Conservation (phyloP, 2,329 filamentous ascomycete genomes). For the Cladosporium sp. region DNA sequence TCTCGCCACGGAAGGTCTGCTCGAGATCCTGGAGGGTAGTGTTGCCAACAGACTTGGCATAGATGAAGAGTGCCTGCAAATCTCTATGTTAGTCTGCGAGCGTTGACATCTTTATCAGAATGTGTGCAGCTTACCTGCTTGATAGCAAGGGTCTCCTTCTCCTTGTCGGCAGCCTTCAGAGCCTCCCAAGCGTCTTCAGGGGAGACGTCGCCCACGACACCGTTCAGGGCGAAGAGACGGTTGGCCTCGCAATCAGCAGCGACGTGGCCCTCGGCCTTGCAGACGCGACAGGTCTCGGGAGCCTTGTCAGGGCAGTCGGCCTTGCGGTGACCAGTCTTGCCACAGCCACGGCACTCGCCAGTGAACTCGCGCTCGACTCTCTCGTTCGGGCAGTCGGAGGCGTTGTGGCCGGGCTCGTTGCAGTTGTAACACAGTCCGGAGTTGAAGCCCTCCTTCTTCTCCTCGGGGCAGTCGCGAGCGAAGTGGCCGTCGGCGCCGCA, state of each 20-base stretch:
- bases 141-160: conserved; percentile 62
- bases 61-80: conserved; percentile 46
- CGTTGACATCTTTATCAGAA: neutral
- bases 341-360: conserved; percentile 62
- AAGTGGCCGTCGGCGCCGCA: conserved; percentile 48
- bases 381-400: conserved; percentile 62
- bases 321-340: conserved; percentile 55
- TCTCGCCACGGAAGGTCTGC: conserved; percentile 55
- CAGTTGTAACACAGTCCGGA: conserved; percentile 61
- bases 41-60: conserved; percentile 61
- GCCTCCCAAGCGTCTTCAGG: conserved; percentile 60
- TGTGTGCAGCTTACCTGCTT: conserved; percentile 51
- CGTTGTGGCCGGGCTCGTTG: conserved; percentile 61
- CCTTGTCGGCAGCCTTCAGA: conserved; percentile 53
- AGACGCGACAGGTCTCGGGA: conserved; percentile 61
- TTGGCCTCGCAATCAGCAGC: conserved; percentile 60
- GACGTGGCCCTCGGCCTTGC: conserved; percentile 46
- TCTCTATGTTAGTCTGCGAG: neutral
- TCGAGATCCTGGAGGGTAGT: conserved; percentile 64
- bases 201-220: conserved; percentile 39
- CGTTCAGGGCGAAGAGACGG: conserved; percentile 58
- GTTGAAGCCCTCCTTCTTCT: conserved; percentile 33
- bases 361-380: conserved; percentile 53
- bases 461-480: conserved; percentile 50
- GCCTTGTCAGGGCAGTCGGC: conserved; percentile 64